phyloP scores from a whole-genome alignment of 768 basidiomycete genomes.

The Xerocomus potaroensis region DNA sequence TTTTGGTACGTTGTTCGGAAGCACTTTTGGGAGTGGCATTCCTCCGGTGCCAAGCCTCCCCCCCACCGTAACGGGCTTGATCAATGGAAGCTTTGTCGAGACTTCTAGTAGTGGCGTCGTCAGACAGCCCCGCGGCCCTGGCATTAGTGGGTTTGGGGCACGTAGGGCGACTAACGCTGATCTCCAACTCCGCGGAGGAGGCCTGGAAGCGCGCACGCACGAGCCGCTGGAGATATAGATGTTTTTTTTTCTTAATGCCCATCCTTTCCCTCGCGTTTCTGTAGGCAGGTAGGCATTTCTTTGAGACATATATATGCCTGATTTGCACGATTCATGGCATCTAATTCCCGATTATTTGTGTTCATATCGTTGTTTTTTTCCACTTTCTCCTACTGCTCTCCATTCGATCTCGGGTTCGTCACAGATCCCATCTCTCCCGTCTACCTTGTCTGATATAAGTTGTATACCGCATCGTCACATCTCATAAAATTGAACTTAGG shows the following conservation, averaged over 20 bases:
- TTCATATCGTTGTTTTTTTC: slow-evolving; percentile 9
- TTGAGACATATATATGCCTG: slow-evolving; percentile 23
- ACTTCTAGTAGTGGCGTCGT: slow-evolving; percentile 49
- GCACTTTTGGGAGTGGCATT: slow-evolving; percentile 39
- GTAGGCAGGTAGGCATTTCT: slow-evolving; percentile 19
- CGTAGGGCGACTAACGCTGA: slow-evolving; percentile 40
- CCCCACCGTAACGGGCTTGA: slow-evolving; percentile 41
- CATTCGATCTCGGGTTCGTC: slow-evolving; percentile 8
- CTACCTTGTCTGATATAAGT: slow-evolving; percentile 12
- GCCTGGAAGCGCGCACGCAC: slow-evolving; percentile 80
- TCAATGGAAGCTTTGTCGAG: slow-evolving; percentile 44
- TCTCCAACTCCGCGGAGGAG: slow-evolving; percentile 50
- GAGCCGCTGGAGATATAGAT: slow-evolving; percentile 79
- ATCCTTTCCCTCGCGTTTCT: neutral
- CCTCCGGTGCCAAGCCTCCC: slow-evolving; percentile 83
- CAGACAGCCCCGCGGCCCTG: slow-evolving; percentile 84
- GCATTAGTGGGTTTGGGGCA: slow-evolving; percentile 65
- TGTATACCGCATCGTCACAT: slow-evolving; percentile 28
- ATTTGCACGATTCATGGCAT: slow-evolving; percentile 23
- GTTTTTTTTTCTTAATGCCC: no score
- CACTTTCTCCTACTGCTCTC: slow-evolving; percentile 11
- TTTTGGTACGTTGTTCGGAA: slow-evolving; percentile 68
- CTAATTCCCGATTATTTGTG: slow-evolving; percentile 17
- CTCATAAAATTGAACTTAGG: slow-evolving; percentile 13
- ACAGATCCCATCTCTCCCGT: slow-evolving; percentile 5